Base-by-base conservation (phyloP, 768 basidiomycete species). In the Hericium coralloides region DNA sequence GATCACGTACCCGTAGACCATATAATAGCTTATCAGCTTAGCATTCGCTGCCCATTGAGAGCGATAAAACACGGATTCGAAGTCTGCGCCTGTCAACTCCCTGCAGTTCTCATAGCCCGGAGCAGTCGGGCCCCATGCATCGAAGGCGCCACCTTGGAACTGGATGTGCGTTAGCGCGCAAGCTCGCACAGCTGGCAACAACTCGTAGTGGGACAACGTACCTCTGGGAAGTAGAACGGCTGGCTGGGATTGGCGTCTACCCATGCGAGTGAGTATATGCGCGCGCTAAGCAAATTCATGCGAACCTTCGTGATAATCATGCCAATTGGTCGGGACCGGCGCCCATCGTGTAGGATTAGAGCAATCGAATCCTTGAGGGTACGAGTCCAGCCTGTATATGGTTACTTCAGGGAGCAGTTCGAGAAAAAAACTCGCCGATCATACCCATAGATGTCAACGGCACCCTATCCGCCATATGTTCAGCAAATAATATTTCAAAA, bases 21-120 rank as follows among this genome's bases (percentile, higher is more conserved):
- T 92, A 69, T 93, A 93, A 59, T 87, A 89, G 63, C 81, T 90
- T 58, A 92, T 82, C 48, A 93, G 64, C 64, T 92, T 93, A 1
- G 82, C 87, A 68, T 92, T 92, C 51, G 80, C 78, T 10, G 90
- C 89, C 85, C 86, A 90, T 48, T 89, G 74, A 53, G 87, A 74
- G 57, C 82, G 76, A 63, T 93, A 82, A 69, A 91, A 92, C 6
- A 92, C 92, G 43, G 82, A 85, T 69, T 84, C 77, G 69, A 90
- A 92, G 63, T 85, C 76, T 1, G 85, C 73, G 2, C 87, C 87
- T 12, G 88, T 91, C 59, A 92, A 71, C 1, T 74, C 69, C 25
- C 79, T 75, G 65, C 89, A 92, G 3, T 77, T 72, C 2, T 72
- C 76, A 64, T 89, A 91, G 45, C 86, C 84, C 58, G 88, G 86